phyloP scores from a whole-genome alignment of 2,329 filamentous ascomycete genomes.

The Scedosporium minutisporum region DNA sequence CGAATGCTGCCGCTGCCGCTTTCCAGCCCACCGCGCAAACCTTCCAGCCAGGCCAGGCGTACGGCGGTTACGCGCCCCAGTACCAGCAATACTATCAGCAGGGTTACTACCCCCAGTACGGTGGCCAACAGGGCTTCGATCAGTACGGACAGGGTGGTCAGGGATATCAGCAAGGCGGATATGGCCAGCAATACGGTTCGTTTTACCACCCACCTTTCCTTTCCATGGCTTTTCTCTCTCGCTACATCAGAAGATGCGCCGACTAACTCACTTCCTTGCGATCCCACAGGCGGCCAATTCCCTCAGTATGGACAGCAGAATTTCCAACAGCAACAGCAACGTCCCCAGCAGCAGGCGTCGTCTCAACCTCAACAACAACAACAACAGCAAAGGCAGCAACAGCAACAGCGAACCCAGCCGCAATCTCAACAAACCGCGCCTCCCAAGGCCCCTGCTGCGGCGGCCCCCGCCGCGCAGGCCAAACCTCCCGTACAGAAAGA shows the following conservation, averaged over 20 bases:
- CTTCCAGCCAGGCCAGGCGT: constrained; percentile 66
- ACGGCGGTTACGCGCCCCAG: constrained; percentile 47
- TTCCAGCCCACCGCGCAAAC: constrained; percentile 64
- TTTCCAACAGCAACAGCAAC: constrained; percentile 36
- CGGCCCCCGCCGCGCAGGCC: constrained; percentile 33
- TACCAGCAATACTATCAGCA: constrained; percentile 46
- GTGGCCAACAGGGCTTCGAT: constrained; percentile 32
- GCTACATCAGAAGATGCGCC: background rate
- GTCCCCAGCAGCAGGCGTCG: constrained; percentile 28
- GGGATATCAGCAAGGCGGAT: constrained; percentile 38
- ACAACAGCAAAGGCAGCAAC: constrained; percentile 24
- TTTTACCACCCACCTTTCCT: background rate
- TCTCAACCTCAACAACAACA: no score
- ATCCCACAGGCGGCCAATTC: constrained; percentile 24
- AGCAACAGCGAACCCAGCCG: constrained; percentile 32
- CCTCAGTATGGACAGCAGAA: constrained; percentile 42
- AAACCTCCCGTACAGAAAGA: constrained; percentile 45
- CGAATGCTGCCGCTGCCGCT: constrained; percentile 51
- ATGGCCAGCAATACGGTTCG: constrained; percentile 31
- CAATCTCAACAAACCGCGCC: constrained; percentile 34
- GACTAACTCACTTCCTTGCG: background rate
- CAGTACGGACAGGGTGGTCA: constrained; percentile 46
- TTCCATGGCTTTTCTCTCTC: background rate
- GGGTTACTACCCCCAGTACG: constrained; percentile 52
- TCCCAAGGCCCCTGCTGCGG: constrained; percentile 31